Conservation (phyloP, 495 filamentous ascomycete genomes). For the Neurospora sp. region DNA sequence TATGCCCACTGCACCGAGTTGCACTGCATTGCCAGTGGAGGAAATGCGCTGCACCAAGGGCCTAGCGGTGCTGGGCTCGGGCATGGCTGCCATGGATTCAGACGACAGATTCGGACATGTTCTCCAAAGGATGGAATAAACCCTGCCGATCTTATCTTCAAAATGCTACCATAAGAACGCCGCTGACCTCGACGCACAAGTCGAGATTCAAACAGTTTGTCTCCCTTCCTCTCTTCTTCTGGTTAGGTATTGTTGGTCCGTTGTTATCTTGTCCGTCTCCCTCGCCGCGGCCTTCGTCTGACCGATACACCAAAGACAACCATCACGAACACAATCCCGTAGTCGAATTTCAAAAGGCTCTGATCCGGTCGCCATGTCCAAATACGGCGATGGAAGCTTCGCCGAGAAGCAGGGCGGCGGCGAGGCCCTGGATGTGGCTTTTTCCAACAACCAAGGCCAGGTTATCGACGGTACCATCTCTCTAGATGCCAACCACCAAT, state of each 20-base stretch:
- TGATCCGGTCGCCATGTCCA: neutral
- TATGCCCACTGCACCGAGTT: neutral
- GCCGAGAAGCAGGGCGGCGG: neutral
- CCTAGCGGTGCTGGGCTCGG: neutral
- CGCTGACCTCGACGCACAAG: neutral
- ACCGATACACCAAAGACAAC: neutral
- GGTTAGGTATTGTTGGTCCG: neutral
- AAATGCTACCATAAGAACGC: neutral
- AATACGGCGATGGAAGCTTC: neutral
- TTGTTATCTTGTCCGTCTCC: neutral
- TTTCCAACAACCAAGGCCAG: neutral
- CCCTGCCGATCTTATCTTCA: neutral
- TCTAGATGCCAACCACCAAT: conserved; percentile 20
- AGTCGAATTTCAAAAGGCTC: neutral
- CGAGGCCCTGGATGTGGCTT: neutral
- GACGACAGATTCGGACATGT: neutral
- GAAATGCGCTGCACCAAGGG: neutral
- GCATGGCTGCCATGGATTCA: neutral
- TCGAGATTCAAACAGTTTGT: neutral
- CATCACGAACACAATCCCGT: neutral
- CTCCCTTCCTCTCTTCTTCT: neutral
- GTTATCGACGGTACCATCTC: conserved; percentile 15
- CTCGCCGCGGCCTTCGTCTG: neutral
- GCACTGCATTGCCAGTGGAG: neutral
- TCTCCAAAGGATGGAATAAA: neutral